A percentile compares a stretch with the other conserved stretches of the same genome.
Evolutionary conservation across 345 rosid genomes (phyloP).

Genomic region (Iberis pinnata): DNA sequence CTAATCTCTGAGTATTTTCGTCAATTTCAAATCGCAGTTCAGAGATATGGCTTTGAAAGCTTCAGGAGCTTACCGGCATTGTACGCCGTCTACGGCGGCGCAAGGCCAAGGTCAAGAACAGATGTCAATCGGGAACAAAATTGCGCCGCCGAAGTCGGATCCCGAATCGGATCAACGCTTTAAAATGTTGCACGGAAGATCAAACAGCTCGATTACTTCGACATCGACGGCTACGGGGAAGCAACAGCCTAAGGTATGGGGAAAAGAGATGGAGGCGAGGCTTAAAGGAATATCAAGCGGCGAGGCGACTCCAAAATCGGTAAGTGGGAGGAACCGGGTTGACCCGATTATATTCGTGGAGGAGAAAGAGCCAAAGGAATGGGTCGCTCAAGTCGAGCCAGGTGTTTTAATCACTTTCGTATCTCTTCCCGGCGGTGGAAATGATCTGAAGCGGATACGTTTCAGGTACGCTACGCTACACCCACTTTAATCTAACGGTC

Average conservation of each 20-base stretch:
- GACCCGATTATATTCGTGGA: conserved; percentile 65
- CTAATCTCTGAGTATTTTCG: conserved; percentile 10
- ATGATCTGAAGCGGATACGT: conserved; percentile 87
- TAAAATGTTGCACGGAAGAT: conserved; percentile 60
- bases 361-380: conserved; percentile 83
- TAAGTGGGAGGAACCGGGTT: conserved; percentile 52
- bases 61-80: conserved; percentile 82
- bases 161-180: conserved; percentile 57
- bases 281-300: conserved; percentile 68
- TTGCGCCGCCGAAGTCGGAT: conserved; percentile 41
- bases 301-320: conserved; percentile 64
- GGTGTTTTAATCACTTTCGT: conserved; percentile 89
- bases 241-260: conserved; percentile 46
- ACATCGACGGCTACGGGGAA: conserved; percentile 24
- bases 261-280: conserved; percentile 81
- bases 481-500: conserved; percentile 26
- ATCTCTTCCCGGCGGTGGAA: conserved; percentile 89
- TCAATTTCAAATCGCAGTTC: conserved; percentile 38
- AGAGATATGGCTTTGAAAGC: conserved; percentile 92
- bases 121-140: conserved; percentile 31
- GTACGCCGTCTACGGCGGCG: conserved; percentile 70
- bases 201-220: conserved; percentile 66
- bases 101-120: conserved; percentile 25
- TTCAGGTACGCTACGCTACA: conserved; percentile 55
- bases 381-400: conserved; percentile 99